Conservation (phyloP, 2,329 filamentous ascomycete species). For the Ophiostoma himal-ulmi region DNA sequence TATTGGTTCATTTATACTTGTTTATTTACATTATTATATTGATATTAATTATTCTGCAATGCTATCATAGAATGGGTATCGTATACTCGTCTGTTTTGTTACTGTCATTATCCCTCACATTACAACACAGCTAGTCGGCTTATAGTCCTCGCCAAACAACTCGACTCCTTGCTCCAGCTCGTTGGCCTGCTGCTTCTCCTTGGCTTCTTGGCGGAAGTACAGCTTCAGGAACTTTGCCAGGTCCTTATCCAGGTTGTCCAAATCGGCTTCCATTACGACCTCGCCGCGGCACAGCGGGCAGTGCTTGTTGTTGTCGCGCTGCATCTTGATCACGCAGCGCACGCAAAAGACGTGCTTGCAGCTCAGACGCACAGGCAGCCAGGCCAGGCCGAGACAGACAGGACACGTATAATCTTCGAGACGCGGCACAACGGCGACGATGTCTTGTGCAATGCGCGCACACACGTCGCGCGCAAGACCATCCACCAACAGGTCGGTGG, state of each 20-base stretch:
- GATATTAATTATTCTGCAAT: neutral
- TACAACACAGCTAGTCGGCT: constrained; percentile 51
- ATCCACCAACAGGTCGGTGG: constrained; percentile 56
- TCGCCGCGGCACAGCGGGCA: constrained; percentile 73
- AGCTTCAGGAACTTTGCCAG: constrained; percentile 64
- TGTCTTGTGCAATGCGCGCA: constrained; percentile 63
- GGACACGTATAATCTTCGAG: constrained; percentile 81
- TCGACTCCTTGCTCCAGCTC: constrained; percentile 70
- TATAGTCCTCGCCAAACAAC: constrained; percentile 62
- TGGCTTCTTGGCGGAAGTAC: constrained; percentile 68
- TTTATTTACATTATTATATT: neutral
- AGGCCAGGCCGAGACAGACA: constrained; percentile 72
- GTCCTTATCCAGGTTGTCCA: constrained; percentile 63
- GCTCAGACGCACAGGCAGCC: constrained; percentile 68
- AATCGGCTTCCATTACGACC: constrained; percentile 64
- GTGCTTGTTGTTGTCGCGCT: constrained; percentile 58
- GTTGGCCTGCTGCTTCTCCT: constrained; percentile 63
- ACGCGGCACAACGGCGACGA: constrained; percentile 70
- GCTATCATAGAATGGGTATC: constrained; percentile 2
- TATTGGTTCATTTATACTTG: neutral
- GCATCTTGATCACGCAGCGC: constrained; percentile 73
- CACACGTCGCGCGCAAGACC: constrained; percentile 70
- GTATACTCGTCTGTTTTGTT: neutral
- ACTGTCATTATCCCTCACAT: constrained; percentile 43
- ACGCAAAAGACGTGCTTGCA: constrained; percentile 81